Percentiles rank a stretch among this genome's conserved stretches.
Evolutionary conservation across 805 yeast species (phyloP).

Genomic region (Ogataea neopini): DNA sequence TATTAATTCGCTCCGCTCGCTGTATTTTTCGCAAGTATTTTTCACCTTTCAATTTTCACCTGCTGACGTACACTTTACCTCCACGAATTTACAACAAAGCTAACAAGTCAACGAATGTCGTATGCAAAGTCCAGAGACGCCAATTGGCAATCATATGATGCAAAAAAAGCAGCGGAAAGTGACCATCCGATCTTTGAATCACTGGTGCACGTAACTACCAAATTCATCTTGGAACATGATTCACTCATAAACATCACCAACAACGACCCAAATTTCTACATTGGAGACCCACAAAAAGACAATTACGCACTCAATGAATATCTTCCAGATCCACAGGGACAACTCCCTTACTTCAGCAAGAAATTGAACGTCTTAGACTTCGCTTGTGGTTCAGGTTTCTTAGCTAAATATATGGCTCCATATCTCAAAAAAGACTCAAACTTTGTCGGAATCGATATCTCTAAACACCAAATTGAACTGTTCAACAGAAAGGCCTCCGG

Average conservation of each 20-base stretch:
- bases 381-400: conserved; percentile 46
- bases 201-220: conserved; percentile 6
- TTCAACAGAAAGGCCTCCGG: conserved; percentile 22
- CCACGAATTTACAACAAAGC: too few species aligned
- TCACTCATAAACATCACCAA: neutral
- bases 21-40: too few species aligned
- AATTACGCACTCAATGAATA: conserved; percentile 5
- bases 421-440: conserved; percentile 29
- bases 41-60: too few species aligned
- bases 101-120: too few species aligned
- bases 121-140: conserved; percentile 15
- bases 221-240: conserved; percentile 15
- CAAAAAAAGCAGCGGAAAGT: conserved; percentile 8
- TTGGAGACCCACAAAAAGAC: conserved; percentile 6
- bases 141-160: conserved; percentile 12
- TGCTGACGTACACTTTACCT: too few species aligned
- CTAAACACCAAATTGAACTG: conserved; percentile 21
- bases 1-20: too few species aligned
- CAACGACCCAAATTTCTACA: neutral
- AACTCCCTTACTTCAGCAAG: too few species aligned
- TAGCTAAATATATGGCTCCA: conserved; percentile 36
- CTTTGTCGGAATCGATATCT: conserved; percentile 41
- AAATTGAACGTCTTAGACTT: conserved; percentile 36
- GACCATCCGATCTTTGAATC: conserved; percentile 13
- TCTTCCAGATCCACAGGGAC: conserved; percentile 3